A percentile compares a stretch with the other conserved stretches of the same genome.
phyloP scores from a whole-genome alignment of 2,329 filamentous ascomycete genomes.

The Plectosphaerella plurivora region DNA sequence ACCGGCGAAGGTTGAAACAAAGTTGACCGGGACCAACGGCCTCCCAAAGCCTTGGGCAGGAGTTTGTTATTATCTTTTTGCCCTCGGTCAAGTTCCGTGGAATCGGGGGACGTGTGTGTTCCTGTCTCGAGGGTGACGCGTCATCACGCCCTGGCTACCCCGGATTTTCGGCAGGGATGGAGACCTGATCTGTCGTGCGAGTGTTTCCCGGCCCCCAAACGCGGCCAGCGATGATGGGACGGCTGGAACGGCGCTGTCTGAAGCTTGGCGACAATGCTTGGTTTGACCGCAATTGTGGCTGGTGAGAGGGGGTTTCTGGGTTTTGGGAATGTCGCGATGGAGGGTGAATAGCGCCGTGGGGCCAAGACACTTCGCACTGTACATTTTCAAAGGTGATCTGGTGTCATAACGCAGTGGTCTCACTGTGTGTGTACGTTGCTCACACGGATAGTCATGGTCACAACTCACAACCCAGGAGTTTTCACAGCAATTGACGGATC shows the following conservation, averaged over 20 bases:
- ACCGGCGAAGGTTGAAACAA: too few relatives aligned
- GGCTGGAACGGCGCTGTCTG: not conserved
- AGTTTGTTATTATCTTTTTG: not conserved
- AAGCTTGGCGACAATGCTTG: conserved; percentile 4
- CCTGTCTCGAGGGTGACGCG: conserved; percentile 1
- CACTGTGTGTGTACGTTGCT: too few relatives aligned
- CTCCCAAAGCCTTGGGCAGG: too few relatives aligned
- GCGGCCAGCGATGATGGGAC: not conserved
- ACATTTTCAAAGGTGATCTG: not conserved
- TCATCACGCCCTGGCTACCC: not conserved
- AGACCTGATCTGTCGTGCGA: not conserved
- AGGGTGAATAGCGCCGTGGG: not conserved
- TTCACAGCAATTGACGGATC: too few relatives aligned
- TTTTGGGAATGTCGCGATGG: not conserved
- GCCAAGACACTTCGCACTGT: too few relatives aligned
- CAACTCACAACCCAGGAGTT: too few relatives aligned
- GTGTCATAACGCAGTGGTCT: not conserved
- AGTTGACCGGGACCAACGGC: too few relatives aligned
- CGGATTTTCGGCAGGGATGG: conserved; percentile 1
- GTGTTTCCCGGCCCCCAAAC: not conserved
- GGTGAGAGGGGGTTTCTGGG: not conserved
- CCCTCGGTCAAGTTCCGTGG: not conserved
- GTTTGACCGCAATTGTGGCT: conserved; percentile 2
- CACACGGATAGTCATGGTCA: too few relatives aligned
- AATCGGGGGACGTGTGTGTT: too few relatives aligned